Conservation (phyloP, 192 early-diverging fungal genomes). For the Haplosporangium gracile region DNA sequence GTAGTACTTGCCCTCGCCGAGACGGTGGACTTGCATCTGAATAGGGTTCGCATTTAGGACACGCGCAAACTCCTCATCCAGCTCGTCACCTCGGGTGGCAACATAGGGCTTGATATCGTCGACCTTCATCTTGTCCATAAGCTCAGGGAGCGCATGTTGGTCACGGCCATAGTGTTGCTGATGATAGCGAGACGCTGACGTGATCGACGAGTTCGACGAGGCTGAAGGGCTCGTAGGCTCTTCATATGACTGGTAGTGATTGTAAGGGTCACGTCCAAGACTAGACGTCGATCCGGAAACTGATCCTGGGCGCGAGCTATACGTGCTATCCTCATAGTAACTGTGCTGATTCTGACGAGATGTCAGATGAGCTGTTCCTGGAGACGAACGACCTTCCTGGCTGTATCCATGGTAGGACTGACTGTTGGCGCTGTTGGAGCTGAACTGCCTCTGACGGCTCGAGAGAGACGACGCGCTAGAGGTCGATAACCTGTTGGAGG, state of each 20-base stretch:
- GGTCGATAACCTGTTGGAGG: slow-evolving; percentile 20
- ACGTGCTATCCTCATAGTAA: slow-evolving; percentile 25
- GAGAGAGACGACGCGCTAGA: background rate
- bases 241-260: slow-evolving; percentile 29
- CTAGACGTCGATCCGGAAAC: slow-evolving; percentile 28
- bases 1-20: slow-evolving; percentile 55
- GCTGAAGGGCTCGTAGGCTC: slow-evolving; percentile 39
- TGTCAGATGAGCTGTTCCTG: slow-evolving; percentile 11
- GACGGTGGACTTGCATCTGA: slow-evolving; percentile 60
- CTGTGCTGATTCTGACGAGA: slow-evolving; percentile 19
- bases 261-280: slow-evolving; percentile 25
- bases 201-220: slow-evolving; percentile 24
- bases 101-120: slow-evolving; percentile 55
- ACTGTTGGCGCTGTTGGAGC: slow-evolving; percentile 24
- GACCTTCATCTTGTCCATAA: slow-evolving; percentile 51
- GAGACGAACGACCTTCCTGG: slow-evolving; percentile 32
- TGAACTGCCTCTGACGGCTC: slow-evolving; percentile 34
- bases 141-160: slow-evolving; percentile 12
- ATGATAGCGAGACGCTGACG: slow-evolving; percentile 19
- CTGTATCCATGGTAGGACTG: slow-evolving; percentile 19
- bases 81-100: slow-evolving; percentile 58
- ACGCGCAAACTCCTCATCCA: slow-evolving; percentile 67
- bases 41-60: slow-evolving; percentile 67
- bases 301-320: slow-evolving; percentile 34
- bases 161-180: slow-evolving; percentile 31